Evolutionary conservation across 2,329 filamentous ascomycete species (phyloP).

Genomic region (Xylaria sp.): DNA sequence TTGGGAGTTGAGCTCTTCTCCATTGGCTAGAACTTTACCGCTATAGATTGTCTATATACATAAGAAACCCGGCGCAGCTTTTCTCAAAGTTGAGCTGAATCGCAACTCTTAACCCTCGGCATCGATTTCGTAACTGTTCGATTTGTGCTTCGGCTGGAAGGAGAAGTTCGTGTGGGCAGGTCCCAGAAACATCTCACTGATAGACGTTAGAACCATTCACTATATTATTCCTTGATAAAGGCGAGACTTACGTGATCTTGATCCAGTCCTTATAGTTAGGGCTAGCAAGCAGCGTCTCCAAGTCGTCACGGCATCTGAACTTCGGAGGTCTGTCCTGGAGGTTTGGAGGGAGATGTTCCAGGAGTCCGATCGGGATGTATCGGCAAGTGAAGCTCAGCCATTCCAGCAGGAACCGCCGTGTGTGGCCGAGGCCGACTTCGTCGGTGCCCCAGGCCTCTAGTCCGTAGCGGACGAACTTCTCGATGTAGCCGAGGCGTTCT

Average conservation of each 20-base stretch:
- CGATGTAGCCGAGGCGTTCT: constrained; percentile 85
- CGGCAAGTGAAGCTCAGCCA: constrained; percentile 94
- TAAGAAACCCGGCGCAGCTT: background rate
- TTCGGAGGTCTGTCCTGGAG: constrained; percentile 90
- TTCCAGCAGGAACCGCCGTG: constrained; percentile 90
- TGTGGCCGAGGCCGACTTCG: constrained; percentile 91
- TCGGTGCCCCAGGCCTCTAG: constrained; percentile 96
- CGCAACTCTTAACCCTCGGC: constrained; percentile 73
- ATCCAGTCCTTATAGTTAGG: constrained; percentile 98
- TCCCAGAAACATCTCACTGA: constrained; percentile 96
- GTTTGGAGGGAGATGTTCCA: constrained; percentile 88
- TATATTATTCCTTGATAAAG: background rate
- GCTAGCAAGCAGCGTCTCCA: constrained; percentile 93
- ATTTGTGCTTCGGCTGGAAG: constrained; percentile 98
- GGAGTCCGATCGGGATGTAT: constrained; percentile 88
- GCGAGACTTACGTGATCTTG: constrained; percentile 85
- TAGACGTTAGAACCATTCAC: constrained; percentile 19
- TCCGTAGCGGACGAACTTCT: constrained; percentile 90
- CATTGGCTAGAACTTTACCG: background rate
- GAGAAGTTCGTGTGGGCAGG: constrained; percentile 89
- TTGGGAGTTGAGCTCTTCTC: background rate
- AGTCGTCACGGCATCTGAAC: constrained; percentile 84
- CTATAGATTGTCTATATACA: background rate
- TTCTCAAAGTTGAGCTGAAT: background rate
- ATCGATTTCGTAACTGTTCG: constrained; percentile 87